Evolutionary conservation across 345 rosid genomes (phyloP), one percentile per base, ranked within the genome.

Genomic region (Alliaria petiolata): DNA sequence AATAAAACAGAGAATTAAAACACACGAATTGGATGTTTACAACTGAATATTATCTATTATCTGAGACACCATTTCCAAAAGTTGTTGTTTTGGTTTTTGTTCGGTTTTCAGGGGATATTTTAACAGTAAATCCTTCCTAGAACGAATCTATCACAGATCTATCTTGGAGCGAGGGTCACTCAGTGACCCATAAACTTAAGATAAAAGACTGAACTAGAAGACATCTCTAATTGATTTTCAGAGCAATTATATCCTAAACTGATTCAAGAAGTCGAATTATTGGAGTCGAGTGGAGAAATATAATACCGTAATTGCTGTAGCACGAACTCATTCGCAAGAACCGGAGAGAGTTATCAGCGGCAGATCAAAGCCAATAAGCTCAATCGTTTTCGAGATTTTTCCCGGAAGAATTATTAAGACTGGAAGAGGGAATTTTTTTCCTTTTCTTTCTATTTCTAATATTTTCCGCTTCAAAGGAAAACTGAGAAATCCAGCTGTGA

Each of bases 11-110:
- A 66, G 14, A 73, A 13, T 34, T 44, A 25, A 66, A 17, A 57
- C 62, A 42, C 49, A 50, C 39, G 35, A 53, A 54, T 25, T 62
- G 35, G 63, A 33, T 62, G 69, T n/a, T 62, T 52, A 33, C 31
- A 62, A 42, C 15, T 43, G 4, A 52, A n/a, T 25, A 25, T 40
- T 51, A 72, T 72, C 71, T 38, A 52, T 31, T 7, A 59, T 70
- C 44, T 20, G 54, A 69, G 22, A 56, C 14, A 42, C 2, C 20
- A 31, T 4, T 4, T 6, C 55, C 5, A 51, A 28, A 51, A 51
- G 56, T 51, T 51, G 6, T 13, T 0, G 33, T 25, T 26, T 7
- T n/a, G n/a, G n/a, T 8, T 34, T 34, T 34, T 8, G 2, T 8
- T 33, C 35, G 35, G 6, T 33, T 51, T 26, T 35, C 9, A 26